A percentile compares a stretch with the other conserved stretches of the same genome.
Conservation (phyloP, 805 yeast species). For the Candida vaughaniae region DNA sequence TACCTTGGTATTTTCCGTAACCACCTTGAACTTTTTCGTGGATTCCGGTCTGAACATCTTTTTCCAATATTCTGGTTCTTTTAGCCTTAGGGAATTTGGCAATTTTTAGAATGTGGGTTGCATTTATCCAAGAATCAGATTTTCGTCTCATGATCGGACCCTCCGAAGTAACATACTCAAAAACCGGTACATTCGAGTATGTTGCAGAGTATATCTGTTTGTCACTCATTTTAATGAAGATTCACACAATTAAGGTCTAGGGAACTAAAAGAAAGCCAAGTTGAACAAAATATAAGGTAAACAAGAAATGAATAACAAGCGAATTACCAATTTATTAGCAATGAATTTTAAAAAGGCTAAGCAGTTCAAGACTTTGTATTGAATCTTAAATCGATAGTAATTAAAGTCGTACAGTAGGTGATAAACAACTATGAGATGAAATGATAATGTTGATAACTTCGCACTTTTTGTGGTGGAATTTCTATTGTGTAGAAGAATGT, state of each 20-base stretch:
- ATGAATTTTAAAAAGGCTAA: no score
- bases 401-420: no score
- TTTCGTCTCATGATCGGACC: conserved; percentile 71
- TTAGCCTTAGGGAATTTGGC: conserved; percentile 67
- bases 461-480: neutral
- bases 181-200: conserved; percentile 70
- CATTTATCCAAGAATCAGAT: conserved; percentile 65
- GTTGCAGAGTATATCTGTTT: conserved; percentile 65
- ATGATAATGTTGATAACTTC: neutral
- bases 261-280: no score
- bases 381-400: no score
- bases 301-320: no score
- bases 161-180: conserved; percentile 64
- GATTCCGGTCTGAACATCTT: conserved; percentile 59
- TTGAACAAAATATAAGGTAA: no score
- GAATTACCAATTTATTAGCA: no score
- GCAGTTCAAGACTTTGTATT: no score
- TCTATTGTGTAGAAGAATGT: neutral
- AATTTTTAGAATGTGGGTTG: conserved; percentile 67
- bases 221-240: no score
- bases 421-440: no score
- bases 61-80: conserved; percentile 61
- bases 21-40: conserved; percentile 76
- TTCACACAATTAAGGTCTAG: no score
- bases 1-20: conserved; percentile 63